Evolutionary conservation across 2,329 filamentous ascomycete genomes (phyloP).

Genomic region (Monilinia vaccinii-corymbosi): DNA sequence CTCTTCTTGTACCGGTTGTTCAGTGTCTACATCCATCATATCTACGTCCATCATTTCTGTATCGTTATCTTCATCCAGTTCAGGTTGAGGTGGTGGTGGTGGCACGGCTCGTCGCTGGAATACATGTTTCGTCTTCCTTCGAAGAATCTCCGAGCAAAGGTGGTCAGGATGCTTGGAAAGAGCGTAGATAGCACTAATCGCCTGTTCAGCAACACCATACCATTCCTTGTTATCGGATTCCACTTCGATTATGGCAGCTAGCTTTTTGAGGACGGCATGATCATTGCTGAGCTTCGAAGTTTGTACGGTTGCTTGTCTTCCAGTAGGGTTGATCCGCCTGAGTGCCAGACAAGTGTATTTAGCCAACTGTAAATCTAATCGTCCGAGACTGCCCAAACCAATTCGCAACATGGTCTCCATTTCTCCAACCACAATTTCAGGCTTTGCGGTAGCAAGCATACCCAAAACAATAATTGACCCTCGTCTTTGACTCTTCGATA

Average conservation of each 20-base stretch:
- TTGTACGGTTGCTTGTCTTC: slow-evolving; percentile 59
- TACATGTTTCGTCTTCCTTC: slow-evolving; percentile 75
- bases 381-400: slow-evolving; percentile 72
- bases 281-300: slow-evolving; percentile 82
- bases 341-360: slow-evolving; percentile 95
- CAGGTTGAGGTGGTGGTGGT: slow-evolving; percentile 10
- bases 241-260: slow-evolving; percentile 80
- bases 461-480: slow-evolving; percentile 94
- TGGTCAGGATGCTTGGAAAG: slow-evolving; percentile 90
- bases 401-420: slow-evolving; percentile 92
- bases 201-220: slow-evolving; percentile 93
- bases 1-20: slow-evolving; percentile 23
- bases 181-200: slow-evolving; percentile 89
- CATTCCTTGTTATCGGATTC: slow-evolving; percentile 88
- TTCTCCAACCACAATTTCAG: slow-evolving; percentile 87
- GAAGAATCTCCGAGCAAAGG: slow-evolving; percentile 82
- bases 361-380: slow-evolving; percentile 75
- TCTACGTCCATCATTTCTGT: slow-evolving; percentile 26
- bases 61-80: slow-evolving; percentile 11
- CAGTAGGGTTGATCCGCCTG: slow-evolving; percentile 77
- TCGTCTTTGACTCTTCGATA: slow-evolving; percentile 80
- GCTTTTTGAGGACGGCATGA: slow-evolving; percentile 71
- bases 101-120: slow-evolving; percentile 40
- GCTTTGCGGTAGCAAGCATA: slow-evolving; percentile 89
- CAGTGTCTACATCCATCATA: slow-evolving; percentile 13